Evolutionary conservation across 805 yeast genomes (phyloP), one percentile per base, ranked within the genome.

Genomic region (Cyberlindnera misumaiensis): DNA sequence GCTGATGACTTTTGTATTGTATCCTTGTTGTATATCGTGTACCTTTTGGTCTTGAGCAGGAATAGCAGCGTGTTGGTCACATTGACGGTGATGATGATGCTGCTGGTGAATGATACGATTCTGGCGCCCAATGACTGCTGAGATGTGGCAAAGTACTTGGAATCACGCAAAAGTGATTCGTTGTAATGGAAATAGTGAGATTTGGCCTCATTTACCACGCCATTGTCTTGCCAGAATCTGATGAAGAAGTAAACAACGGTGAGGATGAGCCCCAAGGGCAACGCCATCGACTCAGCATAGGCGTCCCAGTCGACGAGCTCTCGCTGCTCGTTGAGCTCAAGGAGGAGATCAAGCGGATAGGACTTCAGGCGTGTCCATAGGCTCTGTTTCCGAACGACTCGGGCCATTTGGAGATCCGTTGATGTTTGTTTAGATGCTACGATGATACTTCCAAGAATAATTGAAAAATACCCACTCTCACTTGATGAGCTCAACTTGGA

Each of bases 241-340:
- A 47, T 38, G 27, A 53, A 43, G 44, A 55, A 55, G 37, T 52
- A 51, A 0, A 52, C 1, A 5, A 47, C n/a, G 1, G 59, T 52
- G 3, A 55, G 36, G 1, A 36, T 17, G 16, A 40, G 34, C 10
- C 59, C 59, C 20, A 47, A 30, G 10, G 59, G 59, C 2, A 55
- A 24, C 2, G 58, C 58, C 24, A 55, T 36, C 8, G 51, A 41
- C 15, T 34, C 35, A 16, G 59, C 44, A 31, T 53, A 44, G 0
- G 51, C 40, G 20, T 55, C 59, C 59, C 59, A 55, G 27, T 55
- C 58, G 15, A 55, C 48, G 16, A 54, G 42, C 29, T 47, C 55
- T 13, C 56, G 35, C 11, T 45, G 55, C 31, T 55, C 59, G 28
- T 55, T 55, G 14, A 55, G 36, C 15, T 43, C 45, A 3, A 55